phyloP scores from a whole-genome alignment of 2,329 filamentous ascomycete species.

The Fusarium temperatum region DNA sequence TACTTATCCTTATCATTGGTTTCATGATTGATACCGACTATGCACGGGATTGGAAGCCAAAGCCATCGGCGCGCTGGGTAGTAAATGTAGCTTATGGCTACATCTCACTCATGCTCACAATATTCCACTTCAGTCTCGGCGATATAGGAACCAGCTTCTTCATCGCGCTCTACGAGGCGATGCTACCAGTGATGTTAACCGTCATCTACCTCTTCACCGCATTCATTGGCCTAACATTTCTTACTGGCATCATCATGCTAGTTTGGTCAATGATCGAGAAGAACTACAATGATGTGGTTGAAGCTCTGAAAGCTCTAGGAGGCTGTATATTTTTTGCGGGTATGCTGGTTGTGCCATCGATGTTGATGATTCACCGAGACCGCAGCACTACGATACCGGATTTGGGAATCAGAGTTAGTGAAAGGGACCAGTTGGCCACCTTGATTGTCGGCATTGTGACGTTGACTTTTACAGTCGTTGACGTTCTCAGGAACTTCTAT shows the following conservation, averaged over 20 bases:
- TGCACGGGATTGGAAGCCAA: neutral
- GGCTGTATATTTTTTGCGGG: neutral
- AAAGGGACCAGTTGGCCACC: conserved; percentile 13
- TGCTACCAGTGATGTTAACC: neutral
- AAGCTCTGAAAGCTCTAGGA: neutral
- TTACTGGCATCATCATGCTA: neutral
- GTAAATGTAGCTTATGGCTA: neutral
- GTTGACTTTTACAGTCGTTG: neutral
- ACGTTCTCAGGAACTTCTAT: neutral
- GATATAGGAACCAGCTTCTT: neutral
- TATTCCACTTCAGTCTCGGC: conserved; percentile 8
- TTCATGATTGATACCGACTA: neutral
- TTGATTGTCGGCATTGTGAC: conserved; percentile 9
- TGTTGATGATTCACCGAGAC: accelerated
- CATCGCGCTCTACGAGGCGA: neutral
- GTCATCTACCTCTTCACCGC: neutral
- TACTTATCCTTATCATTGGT: neutral
- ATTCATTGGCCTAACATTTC: neutral
- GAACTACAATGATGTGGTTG: neutral
- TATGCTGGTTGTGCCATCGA: neutral
- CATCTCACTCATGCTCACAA: neutral
- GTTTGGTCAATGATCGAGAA: neutral
- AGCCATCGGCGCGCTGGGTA: neutral
- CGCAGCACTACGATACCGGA: neutral
- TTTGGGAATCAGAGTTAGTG: neutral